Conservation (phyloP, 352 stramenopile species). For the Globisporangium uncinulatum region DNA sequence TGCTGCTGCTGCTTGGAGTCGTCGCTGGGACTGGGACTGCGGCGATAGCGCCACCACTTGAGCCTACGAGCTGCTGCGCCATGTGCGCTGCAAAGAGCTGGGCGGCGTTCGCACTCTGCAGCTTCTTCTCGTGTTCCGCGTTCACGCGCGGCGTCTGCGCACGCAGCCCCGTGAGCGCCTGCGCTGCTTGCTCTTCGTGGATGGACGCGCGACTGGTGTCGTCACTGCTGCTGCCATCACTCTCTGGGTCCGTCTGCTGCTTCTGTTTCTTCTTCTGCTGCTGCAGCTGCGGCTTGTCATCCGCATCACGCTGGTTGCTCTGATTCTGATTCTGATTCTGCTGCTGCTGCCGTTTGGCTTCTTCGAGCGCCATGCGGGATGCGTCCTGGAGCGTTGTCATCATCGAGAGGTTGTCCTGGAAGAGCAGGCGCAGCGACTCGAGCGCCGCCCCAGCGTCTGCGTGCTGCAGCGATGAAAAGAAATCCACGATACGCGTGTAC, state of each 20-base stretch:
- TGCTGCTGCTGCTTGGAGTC: background rate
- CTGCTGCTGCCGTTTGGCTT: constrained; percentile 3
- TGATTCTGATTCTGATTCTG: constrained; percentile 5
- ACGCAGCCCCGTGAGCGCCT: constrained; percentile 71
- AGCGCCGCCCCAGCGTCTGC: constrained; percentile 33
- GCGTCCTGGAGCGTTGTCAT: constrained; percentile 45
- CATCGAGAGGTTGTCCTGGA: constrained; percentile 28
- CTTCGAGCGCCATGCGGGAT: constrained; percentile 13
- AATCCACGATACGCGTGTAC: constrained; percentile 27
- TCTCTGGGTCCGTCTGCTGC: constrained; percentile 2
- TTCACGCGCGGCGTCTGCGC: constrained; percentile 13
- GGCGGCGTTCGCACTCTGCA: constrained; percentile 8
- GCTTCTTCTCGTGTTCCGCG: constrained; percentile 13
- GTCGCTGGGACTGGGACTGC: background rate
- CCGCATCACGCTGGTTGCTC: background rate
- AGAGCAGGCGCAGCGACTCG: constrained; percentile 31
- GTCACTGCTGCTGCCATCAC: constrained; percentile 11
- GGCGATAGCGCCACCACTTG: background rate
- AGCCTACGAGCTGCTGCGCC: background rate
- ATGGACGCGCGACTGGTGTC: constrained; percentile 17
- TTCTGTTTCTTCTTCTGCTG: background rate
- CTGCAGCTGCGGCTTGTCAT: background rate
- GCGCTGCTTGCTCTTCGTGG: constrained; percentile 61
- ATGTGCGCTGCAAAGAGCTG: constrained; percentile 8
- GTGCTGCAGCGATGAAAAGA: constrained; percentile 32